Evolutionary conservation across 139 green algal species (phyloP).

Genomic region (Chlamydomonas sp.): DNA sequence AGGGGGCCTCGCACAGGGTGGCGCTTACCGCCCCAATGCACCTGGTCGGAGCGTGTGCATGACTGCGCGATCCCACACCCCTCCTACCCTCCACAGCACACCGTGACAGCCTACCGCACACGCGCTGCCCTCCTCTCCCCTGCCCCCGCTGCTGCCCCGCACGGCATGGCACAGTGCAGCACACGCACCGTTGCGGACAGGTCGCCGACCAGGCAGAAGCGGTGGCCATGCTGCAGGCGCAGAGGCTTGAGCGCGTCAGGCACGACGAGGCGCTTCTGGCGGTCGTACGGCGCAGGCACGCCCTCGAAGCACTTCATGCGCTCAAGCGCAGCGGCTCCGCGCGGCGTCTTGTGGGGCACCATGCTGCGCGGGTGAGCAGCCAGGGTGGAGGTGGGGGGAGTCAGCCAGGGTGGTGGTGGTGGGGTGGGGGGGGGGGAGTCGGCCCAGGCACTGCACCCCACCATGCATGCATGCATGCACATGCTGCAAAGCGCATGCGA

Average conservation of each 20-base stretch:
- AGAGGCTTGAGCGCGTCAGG: slow-evolving; percentile 95
- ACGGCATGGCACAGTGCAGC: not conserved
- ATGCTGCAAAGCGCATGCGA: no score
- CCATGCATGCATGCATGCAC: slow-evolving; percentile 14
- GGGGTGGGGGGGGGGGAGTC: not conserved
- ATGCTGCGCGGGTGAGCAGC: slow-evolving; percentile 63
- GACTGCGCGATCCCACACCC: not conserved
- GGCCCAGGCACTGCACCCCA: not conserved
- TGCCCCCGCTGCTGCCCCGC: no score
- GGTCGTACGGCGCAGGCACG: slow-evolving; percentile 83
- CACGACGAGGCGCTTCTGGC: slow-evolving; percentile 92
- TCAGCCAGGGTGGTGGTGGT: not conserved
- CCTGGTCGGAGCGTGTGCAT: no score
- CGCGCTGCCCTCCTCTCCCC: not conserved
- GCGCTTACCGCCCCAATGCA: no score
- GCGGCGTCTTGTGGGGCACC: slow-evolving; percentile 95
- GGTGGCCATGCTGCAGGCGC: slow-evolving; percentile 86
- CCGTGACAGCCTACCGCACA: not conserved
- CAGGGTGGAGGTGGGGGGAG: no score
- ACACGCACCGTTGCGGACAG: slow-evolving; percentile 66
- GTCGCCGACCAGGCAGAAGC: slow-evolving; percentile 82
- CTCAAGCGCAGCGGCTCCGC: slow-evolving; percentile 88
- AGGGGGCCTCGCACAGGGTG: no score
- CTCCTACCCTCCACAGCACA: not conserved
- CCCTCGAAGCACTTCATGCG: slow-evolving; percentile 95